Evolutionary conservation across 2,329 filamentous ascomycete genomes (phyloP), one percentile per base, ranked within the genome.

Genomic region (Arthrinium phaeospermum): DNA sequence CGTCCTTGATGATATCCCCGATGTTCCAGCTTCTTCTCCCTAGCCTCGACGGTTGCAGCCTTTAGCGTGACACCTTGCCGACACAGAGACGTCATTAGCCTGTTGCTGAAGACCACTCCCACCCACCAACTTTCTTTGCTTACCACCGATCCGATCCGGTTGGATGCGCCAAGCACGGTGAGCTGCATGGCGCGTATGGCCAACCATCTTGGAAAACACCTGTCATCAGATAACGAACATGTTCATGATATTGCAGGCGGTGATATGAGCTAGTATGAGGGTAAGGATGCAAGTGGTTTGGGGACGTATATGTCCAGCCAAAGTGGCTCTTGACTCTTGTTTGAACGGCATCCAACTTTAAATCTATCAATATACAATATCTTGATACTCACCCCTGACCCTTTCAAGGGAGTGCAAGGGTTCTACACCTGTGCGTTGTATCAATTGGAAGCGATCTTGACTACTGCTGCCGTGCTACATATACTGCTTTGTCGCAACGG

Each of bases 71-170:
- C 34, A 30, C 34, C 57, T n/a, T 37, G 34, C 57, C 57, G 27
- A 61, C 53, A 37, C 22, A 13, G 30, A 64, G 57, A 64, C 57
- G 57, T 64, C 57, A 64, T 64, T n/a, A n/a, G 34, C 57, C 30
- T 41, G 57, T 30, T 30, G 30, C 24, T 30, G 27, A 6, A 19
- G 51, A 34, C 51, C 51, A 34, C 49, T 30, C 53, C 3, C 30
- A 61, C 53, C 14, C 24, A 22, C 27, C 27, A 7, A 8, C 22
- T 37, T 61, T 27, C 19, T 8, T 34, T 37, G 30, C 30, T 37
- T 61, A n/a, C 34, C 57, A 41, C 57, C 30, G 19, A 24, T 41
- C 19, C 57, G 19, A 41, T 41, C 30, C 57, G 57, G 30, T 64
- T 64, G 37, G 30, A 12, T 34, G 12, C 53, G 30, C 30, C 53